Evolutionary conservation across 306 rosid genomes (phyloP).

Genomic region (Trifolium repens): DNA sequence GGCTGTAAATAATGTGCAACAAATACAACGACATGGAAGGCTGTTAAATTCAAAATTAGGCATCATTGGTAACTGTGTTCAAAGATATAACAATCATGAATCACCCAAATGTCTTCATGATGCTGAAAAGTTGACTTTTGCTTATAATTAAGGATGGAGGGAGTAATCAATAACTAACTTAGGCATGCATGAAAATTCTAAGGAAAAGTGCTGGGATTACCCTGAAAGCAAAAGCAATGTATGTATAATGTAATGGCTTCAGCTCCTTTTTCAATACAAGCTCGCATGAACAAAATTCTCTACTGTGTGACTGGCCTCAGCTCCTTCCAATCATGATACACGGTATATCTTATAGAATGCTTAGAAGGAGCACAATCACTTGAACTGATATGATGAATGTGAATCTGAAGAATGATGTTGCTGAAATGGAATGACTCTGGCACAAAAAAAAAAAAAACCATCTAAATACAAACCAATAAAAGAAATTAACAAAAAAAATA

Average conservation of each 20-base stretch:
- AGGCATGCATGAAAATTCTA: neutral
- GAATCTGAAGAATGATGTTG: neutral
- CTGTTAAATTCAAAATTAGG: no score
- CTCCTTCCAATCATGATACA: conserved; percentile 13
- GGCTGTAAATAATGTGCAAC: no score
- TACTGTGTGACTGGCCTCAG: neutral
- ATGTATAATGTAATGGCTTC: no score
- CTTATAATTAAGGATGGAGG: no score
- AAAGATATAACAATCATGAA: neutral
- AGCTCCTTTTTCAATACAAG: conserved; percentile 3
- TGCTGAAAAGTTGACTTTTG: no score
- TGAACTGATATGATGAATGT: neutral
- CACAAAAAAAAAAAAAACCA: neutral
- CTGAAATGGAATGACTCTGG: neutral
- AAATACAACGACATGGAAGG: no score
- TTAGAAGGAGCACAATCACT: no score
- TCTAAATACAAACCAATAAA: neutral
- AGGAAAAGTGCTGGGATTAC: neutral
- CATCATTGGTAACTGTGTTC: neutral
- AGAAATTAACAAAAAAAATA: neutral
- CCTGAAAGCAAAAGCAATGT: neutral
- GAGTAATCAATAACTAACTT: neutral
- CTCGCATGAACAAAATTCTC: neutral
- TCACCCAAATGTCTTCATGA: neutral
- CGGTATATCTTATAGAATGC: no score